phyloP scores from a whole-genome alignment of 805 yeast genomes.

The Kazachstania martiniae region DNA sequence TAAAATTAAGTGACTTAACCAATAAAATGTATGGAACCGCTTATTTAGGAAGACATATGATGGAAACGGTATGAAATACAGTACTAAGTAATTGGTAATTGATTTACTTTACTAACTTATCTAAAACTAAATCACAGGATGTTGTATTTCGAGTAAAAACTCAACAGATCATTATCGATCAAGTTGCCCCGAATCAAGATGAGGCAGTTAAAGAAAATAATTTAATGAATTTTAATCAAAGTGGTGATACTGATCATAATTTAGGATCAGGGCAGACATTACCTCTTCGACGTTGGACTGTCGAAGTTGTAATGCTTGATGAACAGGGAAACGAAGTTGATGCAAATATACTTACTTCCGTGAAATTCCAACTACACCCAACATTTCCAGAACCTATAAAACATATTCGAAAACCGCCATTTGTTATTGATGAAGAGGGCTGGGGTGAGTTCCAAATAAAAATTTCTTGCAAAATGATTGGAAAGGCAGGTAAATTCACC shows the following conservation, averaged over 20 bases:
- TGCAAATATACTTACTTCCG: slow-evolving; percentile 74
- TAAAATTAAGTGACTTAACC: no score
- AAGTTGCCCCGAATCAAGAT: slow-evolving; percentile 40
- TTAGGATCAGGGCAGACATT: no score
- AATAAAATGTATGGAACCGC: no score
- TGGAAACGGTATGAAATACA: no score
- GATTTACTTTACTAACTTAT: no score
- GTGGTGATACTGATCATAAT: no score
- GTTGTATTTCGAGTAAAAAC: slow-evolving; percentile 80
- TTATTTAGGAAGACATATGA: no score
- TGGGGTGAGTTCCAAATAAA: slow-evolving; percentile 96
- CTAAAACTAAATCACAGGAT: no score
- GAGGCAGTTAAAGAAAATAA: no score
- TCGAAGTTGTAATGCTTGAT: slow-evolving; percentile 63
- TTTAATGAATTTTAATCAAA: no score
- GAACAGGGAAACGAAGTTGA: slow-evolving; percentile 69
- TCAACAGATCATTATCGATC: slow-evolving; percentile 54
- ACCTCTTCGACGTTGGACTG: slow-evolving; percentile 87
- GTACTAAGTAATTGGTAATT: no score
- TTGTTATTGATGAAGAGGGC: slow-evolving; percentile 77
- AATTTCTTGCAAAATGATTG: slow-evolving; percentile 58
- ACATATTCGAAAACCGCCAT: slow-evolving; percentile 65
- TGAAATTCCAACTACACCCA: slow-evolving; percentile 84
- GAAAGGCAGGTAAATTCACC: slow-evolving; percentile 73
- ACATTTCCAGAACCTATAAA: slow-evolving; percentile 81